Conservation (phyloP, 441 rosid species). For the Dalechampia spathulata region DNA sequence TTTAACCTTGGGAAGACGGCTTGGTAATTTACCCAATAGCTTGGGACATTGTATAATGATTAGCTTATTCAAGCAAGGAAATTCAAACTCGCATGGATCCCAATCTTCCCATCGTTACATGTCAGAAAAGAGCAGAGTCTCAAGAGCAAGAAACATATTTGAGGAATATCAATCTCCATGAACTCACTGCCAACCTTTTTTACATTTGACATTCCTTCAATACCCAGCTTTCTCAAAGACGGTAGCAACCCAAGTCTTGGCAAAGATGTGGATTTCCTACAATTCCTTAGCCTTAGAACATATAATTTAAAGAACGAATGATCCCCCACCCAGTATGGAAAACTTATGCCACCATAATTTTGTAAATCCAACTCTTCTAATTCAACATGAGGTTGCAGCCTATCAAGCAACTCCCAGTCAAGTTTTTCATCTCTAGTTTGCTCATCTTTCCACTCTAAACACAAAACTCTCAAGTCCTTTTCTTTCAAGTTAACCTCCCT, state of each 20-base stretch:
- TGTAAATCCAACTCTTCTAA: conserved; percentile 9
- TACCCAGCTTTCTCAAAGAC: conserved; percentile 12
- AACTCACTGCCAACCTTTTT: conserved; percentile 15
- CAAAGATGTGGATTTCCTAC: conserved; percentile 7
- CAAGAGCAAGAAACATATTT: background rate
- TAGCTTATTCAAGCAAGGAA: conserved; percentile 1
- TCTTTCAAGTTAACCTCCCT: background rate
- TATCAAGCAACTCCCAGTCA: conserved; percentile 9
- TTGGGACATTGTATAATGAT: too few species aligned
- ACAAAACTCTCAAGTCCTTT: conserved; percentile 10
- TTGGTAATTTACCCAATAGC: too few species aligned
- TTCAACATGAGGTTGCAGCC: conserved; percentile 14
- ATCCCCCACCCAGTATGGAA: conserved; percentile 23
- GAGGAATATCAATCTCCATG: background rate
- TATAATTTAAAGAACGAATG: background rate
- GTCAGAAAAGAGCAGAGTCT: background rate
- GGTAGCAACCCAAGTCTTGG: conserved; percentile 20
- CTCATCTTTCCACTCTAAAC: background rate
- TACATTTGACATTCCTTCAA: conserved; percentile 13
- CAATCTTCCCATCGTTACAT: background rate
- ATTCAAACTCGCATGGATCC: background rate
- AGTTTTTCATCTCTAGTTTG: background rate
- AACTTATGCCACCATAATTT: conserved; percentile 1
- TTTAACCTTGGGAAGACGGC: background rate
- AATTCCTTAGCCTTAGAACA: background rate